A percentile compares a stretch with the other conserved stretches of the same genome.
phyloP scores from a whole-genome alignment of 2,329 filamentous ascomycete genomes.

The Alternaria brassicae region DNA sequence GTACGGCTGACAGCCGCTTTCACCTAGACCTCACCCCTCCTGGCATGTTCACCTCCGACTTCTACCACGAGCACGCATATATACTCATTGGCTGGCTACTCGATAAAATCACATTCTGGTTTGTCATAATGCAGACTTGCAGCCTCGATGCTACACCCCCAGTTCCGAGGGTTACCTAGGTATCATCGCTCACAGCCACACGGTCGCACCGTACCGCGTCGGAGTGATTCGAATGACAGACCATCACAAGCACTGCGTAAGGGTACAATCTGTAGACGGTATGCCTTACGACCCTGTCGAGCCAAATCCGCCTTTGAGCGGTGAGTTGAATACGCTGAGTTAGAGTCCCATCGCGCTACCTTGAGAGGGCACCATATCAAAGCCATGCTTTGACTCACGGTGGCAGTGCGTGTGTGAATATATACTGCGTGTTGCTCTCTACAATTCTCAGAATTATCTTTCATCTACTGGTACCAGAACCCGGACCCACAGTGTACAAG shows the following conservation, averaged over 20 bases:
- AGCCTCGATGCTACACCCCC: background rate
- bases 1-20: conserved; percentile 28
- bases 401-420: background rate
- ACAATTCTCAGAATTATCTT: background rate
- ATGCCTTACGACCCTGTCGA: background rate
- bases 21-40: conserved; percentile 4
- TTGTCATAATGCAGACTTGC: background rate
- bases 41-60: background rate
- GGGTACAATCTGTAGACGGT: background rate
- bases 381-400: conserved; percentile 5
- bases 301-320: background rate
- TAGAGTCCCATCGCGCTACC: background rate
- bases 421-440: background rate
- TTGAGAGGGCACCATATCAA: too few species aligned
- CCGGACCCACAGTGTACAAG: background rate
- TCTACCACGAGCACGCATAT: background rate
- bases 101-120: background rate
- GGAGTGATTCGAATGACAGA: background rate
- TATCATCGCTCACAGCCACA: background rate
- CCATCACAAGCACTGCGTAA: background rate
- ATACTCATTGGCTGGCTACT: background rate
- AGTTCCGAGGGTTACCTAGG: background rate
- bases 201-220: background rate
- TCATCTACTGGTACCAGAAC: too few species aligned
- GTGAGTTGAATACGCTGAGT: conserved; percentile 10